Conservation (phyloP, 306 rosid genomes). For the Ammopiptanthus mongolicus region DNA sequence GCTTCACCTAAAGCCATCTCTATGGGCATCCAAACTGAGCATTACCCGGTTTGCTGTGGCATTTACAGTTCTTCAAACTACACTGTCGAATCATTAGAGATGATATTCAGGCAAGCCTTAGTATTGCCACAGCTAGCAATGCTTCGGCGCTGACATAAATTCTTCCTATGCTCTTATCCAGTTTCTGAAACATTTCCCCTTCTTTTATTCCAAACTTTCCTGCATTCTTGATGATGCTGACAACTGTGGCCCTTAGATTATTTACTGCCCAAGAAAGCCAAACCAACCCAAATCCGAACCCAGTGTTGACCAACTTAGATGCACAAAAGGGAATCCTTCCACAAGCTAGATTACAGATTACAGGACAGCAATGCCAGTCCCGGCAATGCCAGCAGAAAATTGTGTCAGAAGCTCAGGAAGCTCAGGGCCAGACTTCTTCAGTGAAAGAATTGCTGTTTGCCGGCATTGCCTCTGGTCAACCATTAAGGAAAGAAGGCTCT, state of each 20-base stretch:
- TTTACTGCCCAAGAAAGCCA: conserved; percentile 88
- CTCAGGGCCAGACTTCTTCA: conserved; percentile 75
- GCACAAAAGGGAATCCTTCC: conserved; percentile 66
- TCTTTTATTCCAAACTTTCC: conserved; percentile 56
- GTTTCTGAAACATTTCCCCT: conserved; percentile 51
- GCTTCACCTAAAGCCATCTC: conserved; percentile 5
- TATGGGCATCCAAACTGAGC: conserved; percentile 2
- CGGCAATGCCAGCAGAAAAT: conserved; percentile 76
- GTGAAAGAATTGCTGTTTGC: conserved; percentile 52
- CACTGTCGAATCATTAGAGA: background rate
- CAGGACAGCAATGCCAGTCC: conserved; percentile 80
- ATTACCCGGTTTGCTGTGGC: background rate
- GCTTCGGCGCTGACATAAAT: conserved; percentile 74
- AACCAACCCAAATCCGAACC: conserved; percentile 72
- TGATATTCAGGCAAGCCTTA: conserved; percentile 62
- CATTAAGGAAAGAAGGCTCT: conserved; percentile 73
- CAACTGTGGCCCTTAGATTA: conserved; percentile 56
- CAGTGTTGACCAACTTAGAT: conserved; percentile 46
- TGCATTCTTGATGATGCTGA: conserved; percentile 48
- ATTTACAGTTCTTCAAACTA: conserved; percentile 13
- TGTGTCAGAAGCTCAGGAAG: conserved; percentile 78
- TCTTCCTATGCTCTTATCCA: conserved; percentile 52
- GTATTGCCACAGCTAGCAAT: conserved; percentile 58
- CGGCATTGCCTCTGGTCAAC: conserved; percentile 40
- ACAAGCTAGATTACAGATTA: conserved; percentile 50